Base-by-base conservation (phyloP, 2,329 filamentous ascomycete species). In the Fusarium chaquense region DNA sequence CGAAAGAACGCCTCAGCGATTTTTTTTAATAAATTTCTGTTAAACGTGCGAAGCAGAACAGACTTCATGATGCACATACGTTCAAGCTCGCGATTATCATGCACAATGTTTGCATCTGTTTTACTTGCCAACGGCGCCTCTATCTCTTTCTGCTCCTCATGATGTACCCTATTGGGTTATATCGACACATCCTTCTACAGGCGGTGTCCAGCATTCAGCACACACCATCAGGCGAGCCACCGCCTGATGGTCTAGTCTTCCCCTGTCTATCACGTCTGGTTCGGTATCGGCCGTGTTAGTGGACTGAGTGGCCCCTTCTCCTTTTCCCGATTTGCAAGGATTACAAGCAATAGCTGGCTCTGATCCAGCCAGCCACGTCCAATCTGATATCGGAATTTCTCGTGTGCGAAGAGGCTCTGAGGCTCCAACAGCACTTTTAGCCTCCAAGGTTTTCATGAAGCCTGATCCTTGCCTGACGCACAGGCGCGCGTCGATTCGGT, bases 231-330 rank as follows among this genome's bases (percentile, higher is more conserved):
- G 54, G 20, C 47, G 52, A 62, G 67, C 52, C 52, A 20, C 20
- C 51, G 45, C 52, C 68, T 71, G 55, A 69, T 71, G 62, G 67
- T 60, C 62, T 69, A 30, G 59, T 30, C 41, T n/a, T 46, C 28
- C 67, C 62, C 59, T 70, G 58, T 41, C 54, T 30, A 65, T 70
- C 62, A 70, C 38, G 46, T 68, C 46, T 71, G 50, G 67, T 70
- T 70, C 67, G 67, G 67, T 67, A 70, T 47, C 58, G 67, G 67
- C 67, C 67, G 67, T 58, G 47, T 65, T 70, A 70, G 63, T 70
- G 63, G 67, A 38, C 68, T 68, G 67, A 70, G 67, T 59, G 58
- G 53, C 26, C 32, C 51, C 47, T 35, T 53, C 45, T 36, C 28
- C 36, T 46, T 65, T 67, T 58, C 61, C 46, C 53, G 67, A 70